These are phyloP conservation scores for Gymnopilus dilepis DNA, from an alignment of 768 basidiomycete species.

Conservation along the genomic window DNA sequence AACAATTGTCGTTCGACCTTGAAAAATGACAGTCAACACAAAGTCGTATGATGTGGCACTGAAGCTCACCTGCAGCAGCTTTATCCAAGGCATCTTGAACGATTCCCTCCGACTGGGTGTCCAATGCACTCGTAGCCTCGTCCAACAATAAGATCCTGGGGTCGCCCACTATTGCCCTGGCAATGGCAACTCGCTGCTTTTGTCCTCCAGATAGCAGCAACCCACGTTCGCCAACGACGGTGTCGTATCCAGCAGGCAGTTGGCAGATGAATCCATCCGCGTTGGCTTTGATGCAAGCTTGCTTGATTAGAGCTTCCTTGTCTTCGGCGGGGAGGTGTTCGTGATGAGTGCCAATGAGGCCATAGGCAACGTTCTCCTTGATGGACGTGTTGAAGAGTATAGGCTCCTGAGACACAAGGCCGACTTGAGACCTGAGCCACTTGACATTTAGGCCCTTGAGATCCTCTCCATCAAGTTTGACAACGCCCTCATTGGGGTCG, in stretches of 20 bases:
- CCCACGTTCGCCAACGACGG: conserved; percentile 84
- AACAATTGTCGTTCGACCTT: conserved; percentile 79
- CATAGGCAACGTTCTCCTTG: conserved; percentile 80
- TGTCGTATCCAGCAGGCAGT: conserved; percentile 79
- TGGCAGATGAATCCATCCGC: conserved; percentile 77
- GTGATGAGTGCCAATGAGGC: conserved; percentile 32
- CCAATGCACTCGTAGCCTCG: conserved; percentile 91
- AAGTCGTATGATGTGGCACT: too few species aligned
- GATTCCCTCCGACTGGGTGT: conserved; percentile 37
- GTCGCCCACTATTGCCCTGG: conserved; percentile 81
- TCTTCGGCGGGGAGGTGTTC: conserved; percentile 48
- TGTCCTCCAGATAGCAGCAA: conserved; percentile 90
- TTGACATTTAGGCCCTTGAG: conserved; percentile 59
- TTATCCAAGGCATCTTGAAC: conserved; percentile 19
- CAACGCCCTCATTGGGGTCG: conserved; percentile 64
- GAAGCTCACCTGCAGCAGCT: conserved; percentile 11
- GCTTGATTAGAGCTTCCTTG: conserved; percentile 40
- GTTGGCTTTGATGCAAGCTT: conserved; percentile 70
- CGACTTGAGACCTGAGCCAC: conserved; percentile 74
- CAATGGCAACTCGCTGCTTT: conserved; percentile 87
- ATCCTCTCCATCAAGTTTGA: conserved; percentile 57
- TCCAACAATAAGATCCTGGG: conserved; percentile 81
- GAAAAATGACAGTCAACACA: neutral
- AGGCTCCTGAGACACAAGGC: conserved; percentile 79
- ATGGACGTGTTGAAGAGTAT: conserved; percentile 81